phyloP scores from a whole-genome alignment of 257 asterid genomes.

The Solanum bulbocastanum region DNA sequence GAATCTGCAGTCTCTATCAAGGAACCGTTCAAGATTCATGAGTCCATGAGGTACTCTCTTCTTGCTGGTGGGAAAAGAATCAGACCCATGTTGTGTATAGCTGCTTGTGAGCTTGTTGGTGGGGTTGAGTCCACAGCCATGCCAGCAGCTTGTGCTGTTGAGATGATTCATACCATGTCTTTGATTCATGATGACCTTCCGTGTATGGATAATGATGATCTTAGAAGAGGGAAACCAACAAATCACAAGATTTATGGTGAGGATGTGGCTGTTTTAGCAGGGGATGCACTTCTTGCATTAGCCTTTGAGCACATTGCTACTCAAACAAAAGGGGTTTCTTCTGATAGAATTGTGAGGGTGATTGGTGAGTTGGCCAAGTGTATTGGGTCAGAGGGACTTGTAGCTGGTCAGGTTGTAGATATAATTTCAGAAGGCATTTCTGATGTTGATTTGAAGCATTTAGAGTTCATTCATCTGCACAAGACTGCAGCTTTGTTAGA shows the following conservation, averaged over 20 bases:
- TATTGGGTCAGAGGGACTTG: slow-evolving; percentile 37
- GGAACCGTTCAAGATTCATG: slow-evolving; percentile 37
- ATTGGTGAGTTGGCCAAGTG: slow-evolving; percentile 34
- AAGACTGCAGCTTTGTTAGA: slow-evolving; percentile 56
- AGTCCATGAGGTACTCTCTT: slow-evolving; percentile 57
- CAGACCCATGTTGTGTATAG: slow-evolving; percentile 49
- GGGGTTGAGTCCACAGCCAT: slow-evolving; percentile 35
- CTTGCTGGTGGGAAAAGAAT: slow-evolving; percentile 63
- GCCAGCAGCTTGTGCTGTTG: slow-evolving; percentile 62
- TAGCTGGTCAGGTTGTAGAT: slow-evolving; percentile 50
- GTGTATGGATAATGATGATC: slow-evolving; percentile 57
- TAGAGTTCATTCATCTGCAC: slow-evolving; percentile 47
- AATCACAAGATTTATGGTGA: slow-evolving; percentile 49
- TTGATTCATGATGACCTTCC: slow-evolving; percentile 64
- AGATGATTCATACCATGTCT: slow-evolving; percentile 67
- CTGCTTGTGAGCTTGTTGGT: slow-evolving; percentile 54
- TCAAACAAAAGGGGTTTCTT: slow-evolving; percentile 21
- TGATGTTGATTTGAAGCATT: slow-evolving; percentile 35
- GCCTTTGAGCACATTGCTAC: slow-evolving; percentile 40
- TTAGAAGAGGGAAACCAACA: slow-evolving; percentile 52
- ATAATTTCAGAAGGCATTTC: slow-evolving; percentile 32
- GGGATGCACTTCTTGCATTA: slow-evolving; percentile 45
- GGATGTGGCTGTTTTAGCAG: slow-evolving; percentile 44
- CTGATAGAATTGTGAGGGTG: slow-evolving; percentile 21
- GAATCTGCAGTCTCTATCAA: slow-evolving; percentile 21